Base-by-base conservation (phyloP, 2,329 filamentous ascomycete genomes). In the Ambrosiella xylebori region DNA sequence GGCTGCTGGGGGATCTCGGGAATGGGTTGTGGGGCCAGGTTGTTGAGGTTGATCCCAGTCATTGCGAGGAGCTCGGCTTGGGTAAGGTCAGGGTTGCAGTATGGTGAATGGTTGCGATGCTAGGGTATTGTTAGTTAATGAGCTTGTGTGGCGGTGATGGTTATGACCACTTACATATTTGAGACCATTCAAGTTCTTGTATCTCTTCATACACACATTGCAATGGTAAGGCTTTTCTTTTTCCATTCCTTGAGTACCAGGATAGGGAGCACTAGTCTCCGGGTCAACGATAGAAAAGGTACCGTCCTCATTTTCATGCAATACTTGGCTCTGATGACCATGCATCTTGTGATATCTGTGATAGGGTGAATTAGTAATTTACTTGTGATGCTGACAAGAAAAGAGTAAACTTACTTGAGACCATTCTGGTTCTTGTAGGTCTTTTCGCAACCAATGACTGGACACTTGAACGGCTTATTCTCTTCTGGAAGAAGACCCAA, bases 391-490 rank as follows among this genome's bases (percentile, higher is more conserved):
- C 58, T 62, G 60, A 62, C 4, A 27, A 27, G 27, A 59, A 41
- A 50, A 51, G 40, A 62, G 54, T n/a, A 57, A 61, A 73, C 74
- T 65, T 88, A 98, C 80, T 97, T 98, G 59, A 98, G 76, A 54
- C 93, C 93, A 65, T 98, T 98, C 69, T 97, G 93, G 70, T 98
- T 98, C 77, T 98, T 98, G 74, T 98, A 98, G 0, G 93, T 91
- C 76, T 98, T 98, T 70, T 97, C 93, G 67, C 93, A 98, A 5
- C 93, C 93, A 68, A 98, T 95, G 55, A 98, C 93, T 1, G 93
- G 93, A 66, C 93, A 98, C 68, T 90, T 87, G 76, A 95, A 98
- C 0, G 93, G 93, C 72, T 97, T 98, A 66, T 94, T 88, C 68
- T 98, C 91, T 68, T 97, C 91, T 13, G 85, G 85, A 68, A 84